Conservation (phyloP, 176 grass and related monocot species). For the Rhynchospora breviuscula region DNA sequence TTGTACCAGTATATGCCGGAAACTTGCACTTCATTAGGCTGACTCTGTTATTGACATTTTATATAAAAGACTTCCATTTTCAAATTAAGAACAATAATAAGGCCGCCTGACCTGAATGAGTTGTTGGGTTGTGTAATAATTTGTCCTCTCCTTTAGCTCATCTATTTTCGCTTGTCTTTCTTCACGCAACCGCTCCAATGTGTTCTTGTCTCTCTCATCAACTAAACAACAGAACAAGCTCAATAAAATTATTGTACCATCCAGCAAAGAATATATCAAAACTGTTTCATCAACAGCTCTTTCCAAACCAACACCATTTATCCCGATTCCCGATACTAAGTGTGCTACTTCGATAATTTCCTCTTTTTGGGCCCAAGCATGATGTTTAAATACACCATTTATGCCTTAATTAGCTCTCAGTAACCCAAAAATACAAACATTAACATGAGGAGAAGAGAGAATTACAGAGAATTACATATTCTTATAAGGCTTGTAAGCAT, state of each 20-base stretch:
- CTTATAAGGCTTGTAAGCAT: constrained; percentile 49
- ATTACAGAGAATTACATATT: constrained; percentile 81
- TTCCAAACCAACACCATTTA: neutral
- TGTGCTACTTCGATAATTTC: too few relatives aligned
- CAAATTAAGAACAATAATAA: neutral
- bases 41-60: neutral
- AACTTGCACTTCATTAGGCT: neutral
- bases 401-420: neutral
- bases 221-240: constrained; percentile 39
- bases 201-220: constrained; percentile 64
- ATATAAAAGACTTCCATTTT: neutral
- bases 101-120: constrained; percentile 65
- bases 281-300: neutral
- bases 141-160: constrained; percentile 90
- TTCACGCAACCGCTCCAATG: constrained; percentile 63
- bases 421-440: neutral
- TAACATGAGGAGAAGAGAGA: constrained; percentile 7
- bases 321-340: too few relatives aligned
- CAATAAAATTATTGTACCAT: constrained; percentile 12
- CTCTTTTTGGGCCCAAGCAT: too few relatives aligned
- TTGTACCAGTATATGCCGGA: neutral
- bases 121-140: constrained; percentile 88
- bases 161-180: constrained; percentile 86
- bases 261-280: neutral
- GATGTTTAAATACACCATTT: neutral